These are phyloP conservation scores for Helotiales sp. DNA, from an alignment of 2,329 filamentous ascomycete genomes.

Conservation along the genomic window DNA sequence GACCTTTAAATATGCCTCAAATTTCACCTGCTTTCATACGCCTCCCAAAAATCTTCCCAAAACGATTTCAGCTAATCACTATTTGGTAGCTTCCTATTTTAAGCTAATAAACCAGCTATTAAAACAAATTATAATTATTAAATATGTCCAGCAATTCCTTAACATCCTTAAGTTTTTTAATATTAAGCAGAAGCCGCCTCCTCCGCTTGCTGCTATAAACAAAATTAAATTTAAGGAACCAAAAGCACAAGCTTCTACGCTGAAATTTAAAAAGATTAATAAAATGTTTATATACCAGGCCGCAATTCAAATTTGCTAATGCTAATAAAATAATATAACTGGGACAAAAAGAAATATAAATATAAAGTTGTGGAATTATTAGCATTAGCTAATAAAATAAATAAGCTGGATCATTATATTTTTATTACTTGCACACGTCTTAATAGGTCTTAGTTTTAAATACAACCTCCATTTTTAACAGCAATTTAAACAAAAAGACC, in stretches of 20 bases:
- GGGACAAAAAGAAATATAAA: slow-evolving; percentile 36
- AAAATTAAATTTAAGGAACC: slow-evolving; percentile 17
- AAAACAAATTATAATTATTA: slow-evolving; percentile 19
- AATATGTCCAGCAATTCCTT: slow-evolving; percentile 20
- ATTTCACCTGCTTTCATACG: too few relatives aligned
- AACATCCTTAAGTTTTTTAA: slow-evolving; percentile 21
- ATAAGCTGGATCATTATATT: slow-evolving; percentile 26
- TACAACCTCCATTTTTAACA: slow-evolving; percentile 12
- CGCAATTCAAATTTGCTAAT: slow-evolving; percentile 7
- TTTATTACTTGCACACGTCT: slow-evolving; percentile 28
- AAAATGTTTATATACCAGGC: slow-evolving; percentile 29
- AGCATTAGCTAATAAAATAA: slow-evolving; percentile 18
- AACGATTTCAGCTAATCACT: too few relatives aligned
- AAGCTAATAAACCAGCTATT: slow-evolving; percentile 13
- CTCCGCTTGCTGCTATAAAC: background rate
- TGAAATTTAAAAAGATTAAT: slow-evolving; percentile 33
- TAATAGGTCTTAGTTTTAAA: slow-evolving; percentile 18
- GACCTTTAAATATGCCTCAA: too few relatives aligned
- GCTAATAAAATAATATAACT: slow-evolving; percentile 30
- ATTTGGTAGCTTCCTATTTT: too few relatives aligned
- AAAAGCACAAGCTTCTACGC: slow-evolving; percentile 26
- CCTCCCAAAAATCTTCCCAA: too few relatives aligned
- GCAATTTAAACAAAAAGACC: slow-evolving; percentile 15
- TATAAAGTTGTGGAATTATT: slow-evolving; percentile 40
- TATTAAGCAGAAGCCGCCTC: slow-evolving; percentile 21